These are phyloP conservation scores for Leccinum glutinopallens DNA, from an alignment of 1,284 basidiomycete genomes.

Conservation along the genomic window DNA sequence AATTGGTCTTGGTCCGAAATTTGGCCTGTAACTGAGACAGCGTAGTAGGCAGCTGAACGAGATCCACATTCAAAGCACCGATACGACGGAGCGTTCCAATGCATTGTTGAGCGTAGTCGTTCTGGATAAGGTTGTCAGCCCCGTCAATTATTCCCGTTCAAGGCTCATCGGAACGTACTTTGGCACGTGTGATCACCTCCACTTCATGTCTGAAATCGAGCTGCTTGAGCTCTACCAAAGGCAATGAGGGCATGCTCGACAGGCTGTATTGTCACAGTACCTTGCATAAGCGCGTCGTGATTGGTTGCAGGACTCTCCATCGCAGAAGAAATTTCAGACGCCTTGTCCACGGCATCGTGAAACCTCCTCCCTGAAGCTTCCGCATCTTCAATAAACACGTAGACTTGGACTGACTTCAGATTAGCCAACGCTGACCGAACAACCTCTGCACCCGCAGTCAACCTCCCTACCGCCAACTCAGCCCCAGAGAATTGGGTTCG, in stretches of 20 bases:
- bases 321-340: conserved; percentile 51
- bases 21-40: conserved; percentile 68
- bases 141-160: not conserved
- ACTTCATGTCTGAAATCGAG: conserved; percentile 67
- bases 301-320: conserved; percentile 60
- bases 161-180: conserved; percentile 45
- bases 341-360: conserved; percentile 59
- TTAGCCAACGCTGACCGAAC: conserved; percentile 54
- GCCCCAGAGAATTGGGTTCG: conserved; percentile 52
- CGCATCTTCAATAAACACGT: conserved; percentile 53
- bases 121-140: conserved; percentile 47
- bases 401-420: conserved; percentile 45
- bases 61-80: conserved; percentile 72
- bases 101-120: conserved; percentile 73
- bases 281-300: conserved; percentile 56
- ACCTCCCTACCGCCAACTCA: conserved; percentile 52
- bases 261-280: conserved; percentile 36
- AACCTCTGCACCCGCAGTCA: conserved; percentile 61
- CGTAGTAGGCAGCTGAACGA: conserved; percentile 67
- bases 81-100: conserved; percentile 70
- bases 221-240: conserved; percentile 58
- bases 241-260: conserved; percentile 5
- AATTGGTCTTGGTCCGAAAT: conserved; percentile 78
- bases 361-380: conserved; percentile 55
- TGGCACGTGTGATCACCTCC: conserved; percentile 55